Conservation (phyloP, 2,329 filamentous ascomycete species). For the Coniochaeta hoffmannii region DNA sequence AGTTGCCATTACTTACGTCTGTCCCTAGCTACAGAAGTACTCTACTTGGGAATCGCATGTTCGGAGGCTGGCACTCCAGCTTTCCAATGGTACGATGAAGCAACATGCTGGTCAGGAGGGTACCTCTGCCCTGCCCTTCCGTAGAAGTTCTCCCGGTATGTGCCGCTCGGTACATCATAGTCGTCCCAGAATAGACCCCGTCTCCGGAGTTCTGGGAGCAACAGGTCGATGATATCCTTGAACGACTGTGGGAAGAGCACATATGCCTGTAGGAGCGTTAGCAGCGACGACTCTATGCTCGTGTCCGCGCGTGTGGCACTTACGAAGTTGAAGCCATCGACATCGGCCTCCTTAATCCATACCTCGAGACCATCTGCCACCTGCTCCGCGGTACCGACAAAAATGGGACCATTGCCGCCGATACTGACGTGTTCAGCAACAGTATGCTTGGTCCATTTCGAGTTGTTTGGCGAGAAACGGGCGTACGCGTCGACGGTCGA, state of each 20-base stretch:
- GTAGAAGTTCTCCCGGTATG: constrained; percentile 35
- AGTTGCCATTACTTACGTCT: too few species aligned
- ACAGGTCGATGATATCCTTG: constrained; percentile 56
- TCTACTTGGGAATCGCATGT: constrained; percentile 16
- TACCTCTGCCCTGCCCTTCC: constrained; percentile 23
- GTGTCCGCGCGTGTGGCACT: not conserved
- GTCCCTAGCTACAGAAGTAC: too few species aligned
- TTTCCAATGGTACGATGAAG: constrained; percentile 30
- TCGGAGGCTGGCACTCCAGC: constrained; percentile 21
- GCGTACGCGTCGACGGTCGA: constrained; percentile 13
- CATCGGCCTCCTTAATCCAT: constrained; percentile 61
- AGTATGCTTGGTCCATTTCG: constrained; percentile 65
- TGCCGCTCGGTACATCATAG: constrained; percentile 33
- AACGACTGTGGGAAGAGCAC: constrained; percentile 49
- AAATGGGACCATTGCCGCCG: constrained; percentile 57
- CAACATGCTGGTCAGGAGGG: constrained; percentile 30
- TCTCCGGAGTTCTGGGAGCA: constrained; percentile 53
- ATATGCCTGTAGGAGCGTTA: constrained; percentile 28
- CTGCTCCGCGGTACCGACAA: constrained; percentile 56
- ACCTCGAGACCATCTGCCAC: constrained; percentile 61
- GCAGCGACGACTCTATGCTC: too few species aligned
- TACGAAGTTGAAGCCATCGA: constrained; percentile 68
- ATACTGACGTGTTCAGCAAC: constrained; percentile 61
- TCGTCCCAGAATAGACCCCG: constrained; percentile 50
- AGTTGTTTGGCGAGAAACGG: constrained; percentile 9